These are phyloP conservation scores for Talaromyces thailandensis DNA, from an alignment of 495 filamentous ascomycete genomes.

Conservation along the genomic window DNA sequence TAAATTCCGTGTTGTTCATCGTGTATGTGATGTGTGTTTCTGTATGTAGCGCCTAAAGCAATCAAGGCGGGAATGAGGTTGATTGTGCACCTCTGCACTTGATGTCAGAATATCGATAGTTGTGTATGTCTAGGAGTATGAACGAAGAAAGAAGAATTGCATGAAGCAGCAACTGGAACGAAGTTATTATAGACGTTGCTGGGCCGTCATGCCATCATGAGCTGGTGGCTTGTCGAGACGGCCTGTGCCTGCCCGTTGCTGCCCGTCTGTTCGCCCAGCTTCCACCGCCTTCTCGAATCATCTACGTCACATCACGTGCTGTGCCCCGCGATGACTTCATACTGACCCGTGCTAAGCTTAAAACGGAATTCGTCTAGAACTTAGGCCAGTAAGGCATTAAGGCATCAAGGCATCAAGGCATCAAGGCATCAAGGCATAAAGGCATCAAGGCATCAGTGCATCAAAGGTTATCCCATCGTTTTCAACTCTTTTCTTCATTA, in stretches of 20 bases:
- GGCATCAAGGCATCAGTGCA: neutral
- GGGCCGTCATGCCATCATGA: neutral
- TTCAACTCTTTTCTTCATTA: neutral
- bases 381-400: neutral
- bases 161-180: neutral
- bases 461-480: neutral
- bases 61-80: neutral
- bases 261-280: slow-evolving; percentile 7
- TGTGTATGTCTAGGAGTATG: neutral
- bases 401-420: neutral
- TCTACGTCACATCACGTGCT: slow-evolving; percentile 8
- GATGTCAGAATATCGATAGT: neutral
- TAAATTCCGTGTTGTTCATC: slow-evolving; percentile 59
- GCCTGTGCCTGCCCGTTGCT: neutral
- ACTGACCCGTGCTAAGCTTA: neutral
- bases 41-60: neutral
- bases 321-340: neutral
- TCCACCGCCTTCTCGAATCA: slow-evolving; percentile 8
- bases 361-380: neutral
- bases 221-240: neutral
- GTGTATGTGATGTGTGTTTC: slow-evolving; percentile 8
- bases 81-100: neutral
- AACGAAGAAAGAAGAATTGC: neutral
- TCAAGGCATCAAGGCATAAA: neutral
- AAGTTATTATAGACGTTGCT: neutral